Base-by-base conservation (phyloP, 345 rosid species). In the Euphorbia lathyris region DNA sequence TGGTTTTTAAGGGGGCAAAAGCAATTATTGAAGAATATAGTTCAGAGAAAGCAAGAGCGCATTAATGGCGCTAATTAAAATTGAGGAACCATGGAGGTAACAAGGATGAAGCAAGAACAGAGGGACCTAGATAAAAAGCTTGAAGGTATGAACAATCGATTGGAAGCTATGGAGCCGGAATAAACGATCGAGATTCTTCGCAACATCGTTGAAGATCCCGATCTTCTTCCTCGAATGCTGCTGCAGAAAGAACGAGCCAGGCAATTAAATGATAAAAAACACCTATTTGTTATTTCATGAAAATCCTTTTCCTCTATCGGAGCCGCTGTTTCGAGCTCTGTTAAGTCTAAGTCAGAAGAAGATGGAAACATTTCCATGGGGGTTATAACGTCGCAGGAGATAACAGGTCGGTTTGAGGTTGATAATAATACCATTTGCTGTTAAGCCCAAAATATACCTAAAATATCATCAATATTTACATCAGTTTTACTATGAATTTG, bases 181-280 rank as follows among this genome's bases (percentile, higher is more conserved):
- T 96, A 94, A 78, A 88, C 89, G 98, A 88, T 94, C 93, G 82
- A 92, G 17, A 89, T 94, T 70, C 88, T 94, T 9, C 79, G 73
- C 80, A 83, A 88, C 57, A 88, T 91, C 14, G 88, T 83, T 0
- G 96, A 94, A 32, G 97, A 94, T 66, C 97, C 98, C 3, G 90
- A 88, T 42, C 76, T 89, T n/a, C 82, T 93, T 9, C 87, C 94
- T 7, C 87, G 88, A 32, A 89, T 89, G 89, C 69, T 86, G 70
- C 81, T 81, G 12, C 82, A 87, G 63, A 87, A 84, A 53, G 90
- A 90, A 38, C 66, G 78, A 9, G 77, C 80, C 3, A 74, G 38
- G 17, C 78, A 52, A 25, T 57, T 72, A 29, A 62, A 51, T 2
- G 84, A 86, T 47, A 89, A 86, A 76, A 89, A 82, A 68, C 82